Evolutionary conservation across 306 rosid species (phyloP), one percentile per base, ranked within the genome.

Genomic region (Carpinus viminea): DNA sequence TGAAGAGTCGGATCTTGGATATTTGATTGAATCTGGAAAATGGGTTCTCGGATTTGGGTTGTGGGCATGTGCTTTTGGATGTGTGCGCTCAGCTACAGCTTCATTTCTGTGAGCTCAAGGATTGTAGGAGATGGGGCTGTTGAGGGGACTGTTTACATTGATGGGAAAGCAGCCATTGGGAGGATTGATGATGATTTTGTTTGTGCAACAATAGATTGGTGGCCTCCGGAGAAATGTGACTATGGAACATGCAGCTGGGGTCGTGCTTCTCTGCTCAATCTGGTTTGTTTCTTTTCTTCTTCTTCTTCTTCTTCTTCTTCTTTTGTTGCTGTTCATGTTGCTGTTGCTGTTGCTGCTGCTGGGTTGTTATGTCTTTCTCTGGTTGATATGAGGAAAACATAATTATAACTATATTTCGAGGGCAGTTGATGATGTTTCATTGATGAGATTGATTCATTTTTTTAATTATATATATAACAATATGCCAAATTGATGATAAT

Each of bases 151-250:
- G 83, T 92, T 79, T 65, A 70, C 1, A 72, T 95, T 36, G 84
- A 90, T 76, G 97, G 93, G 31, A 84, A 85, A 87, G 71, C 61
- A 51, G 12, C 76, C 64, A 87, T 93, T 82, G 99, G 88, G 68
- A 87, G 34, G 55, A 91, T 87, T 62, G 98, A 95, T 80, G 84
- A 85, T 16, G 99, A 93, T 88, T 95, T 90, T 76, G 76, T 93
- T 6, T 95, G 99, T 83, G 98, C 99, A 12, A 93, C 99, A 46
- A 26, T 95, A 64, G 99, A 95, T 84, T 95, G 99, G 99, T 95
- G 99, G 99, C 99, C 99, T 57, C 97, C 97, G 75, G 92, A 91
- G 93, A 95, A 95, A 88, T 95, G 99, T 36, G 99, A 95, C 75
- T 93, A 89, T 74, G 97, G 96, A 4, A 86, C 81, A 47, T 95